Evolutionary conservation across 176 grass and related monocot species (phyloP), one percentile per base, ranked within the genome.

Genomic region (Carex scoparia): DNA sequence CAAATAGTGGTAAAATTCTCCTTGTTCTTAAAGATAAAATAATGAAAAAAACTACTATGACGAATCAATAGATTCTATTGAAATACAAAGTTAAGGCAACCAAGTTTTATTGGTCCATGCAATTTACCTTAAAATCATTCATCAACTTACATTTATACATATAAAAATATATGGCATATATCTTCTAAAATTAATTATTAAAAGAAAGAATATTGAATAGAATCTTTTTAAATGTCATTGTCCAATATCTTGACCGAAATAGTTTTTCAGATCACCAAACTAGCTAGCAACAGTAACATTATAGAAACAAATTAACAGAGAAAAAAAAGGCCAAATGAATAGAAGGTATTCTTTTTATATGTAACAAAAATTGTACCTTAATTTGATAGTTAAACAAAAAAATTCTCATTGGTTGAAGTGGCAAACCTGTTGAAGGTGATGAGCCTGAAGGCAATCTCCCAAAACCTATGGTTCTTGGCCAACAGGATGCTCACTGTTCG

Each of bases 381-480:
- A 40, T 40, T 51, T 54, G 4, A 15, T 57, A 19, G 73, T 56
- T 77, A 5, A 15, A 69, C 16, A 27, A 18, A 81, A 64, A 81
- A 35, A 9, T 42, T 10, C 30, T 37, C 30, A 80, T 55, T 61
- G 37, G 18, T 82, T 16, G 6, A 64, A 65, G 18, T 51, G 32
- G 51, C 61, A 61, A 67, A 97, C 94, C 94, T 97, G 94, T 97
- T 92, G 23, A 92, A 86, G 1, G 94, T 97, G 88, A 91, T 83
- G 69, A 94, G 86, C 18, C 88, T 91, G 90, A 97, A 94, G 57
- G 81, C 84, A 79, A 90, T 84, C 87, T 97, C 92, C 94, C 90
- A 93, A 76, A 94, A 87, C 33, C 90, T 87, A 90, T 97, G 94
- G 89, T 97, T 86, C 84, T 97, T 97, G 90, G 92, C 94, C 74